Conservation (phyloP, 495 filamentous ascomycete species). For the Hyphodiscus hymeniophilus region DNA sequence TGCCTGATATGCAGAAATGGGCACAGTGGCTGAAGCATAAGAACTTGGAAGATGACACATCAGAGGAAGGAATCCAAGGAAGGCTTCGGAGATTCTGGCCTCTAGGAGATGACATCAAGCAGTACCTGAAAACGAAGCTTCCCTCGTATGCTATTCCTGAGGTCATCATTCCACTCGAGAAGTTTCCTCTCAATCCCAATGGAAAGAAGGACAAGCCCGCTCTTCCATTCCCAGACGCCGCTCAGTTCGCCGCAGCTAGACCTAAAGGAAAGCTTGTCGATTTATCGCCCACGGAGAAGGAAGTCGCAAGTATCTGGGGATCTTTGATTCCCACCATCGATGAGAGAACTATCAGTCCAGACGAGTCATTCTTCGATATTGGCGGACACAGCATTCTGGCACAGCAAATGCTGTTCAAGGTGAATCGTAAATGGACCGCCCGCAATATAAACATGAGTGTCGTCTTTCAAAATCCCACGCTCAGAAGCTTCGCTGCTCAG, state of each 20-base stretch:
- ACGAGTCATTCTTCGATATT: slow-evolving; percentile 76
- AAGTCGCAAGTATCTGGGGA: slow-evolving; percentile 62
- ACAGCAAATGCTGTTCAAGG: slow-evolving; percentile 68
- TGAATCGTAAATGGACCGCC: slow-evolving; percentile 30
- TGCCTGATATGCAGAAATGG: slow-evolving; percentile 74
- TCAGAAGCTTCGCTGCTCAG: slow-evolving; percentile 63
- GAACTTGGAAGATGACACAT: slow-evolving; percentile 40
- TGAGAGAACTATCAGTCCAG: slow-evolving; percentile 47
- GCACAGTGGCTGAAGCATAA: slow-evolving; percentile 52
- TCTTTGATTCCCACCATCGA: slow-evolving; percentile 33
- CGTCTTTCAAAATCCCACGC: slow-evolving; percentile 68
- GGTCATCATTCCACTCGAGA: slow-evolving; percentile 69
- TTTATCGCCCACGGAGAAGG: slow-evolving; percentile 51
- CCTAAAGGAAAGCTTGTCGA: slow-evolving; percentile 16
- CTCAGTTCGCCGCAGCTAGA: slow-evolving; percentile 44
- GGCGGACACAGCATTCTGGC: slow-evolving; percentile 85
- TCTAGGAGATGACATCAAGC: slow-evolving; percentile 65
- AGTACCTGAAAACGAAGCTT: slow-evolving; percentile 66
- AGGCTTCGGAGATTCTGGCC: slow-evolving; percentile 54
- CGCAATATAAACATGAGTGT: slow-evolving; percentile 66
- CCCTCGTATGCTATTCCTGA: slow-evolving; percentile 74
- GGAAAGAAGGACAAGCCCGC: slow-evolving; percentile 89
- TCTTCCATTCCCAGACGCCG: slow-evolving; percentile 82
- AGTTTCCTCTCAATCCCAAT: slow-evolving; percentile 87
- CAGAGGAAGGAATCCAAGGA: slow-evolving; percentile 48